These are phyloP conservation scores for Rosa lucieae DNA, from an alignment of 306 rosid genomes.

Conservation along the genomic window DNA sequence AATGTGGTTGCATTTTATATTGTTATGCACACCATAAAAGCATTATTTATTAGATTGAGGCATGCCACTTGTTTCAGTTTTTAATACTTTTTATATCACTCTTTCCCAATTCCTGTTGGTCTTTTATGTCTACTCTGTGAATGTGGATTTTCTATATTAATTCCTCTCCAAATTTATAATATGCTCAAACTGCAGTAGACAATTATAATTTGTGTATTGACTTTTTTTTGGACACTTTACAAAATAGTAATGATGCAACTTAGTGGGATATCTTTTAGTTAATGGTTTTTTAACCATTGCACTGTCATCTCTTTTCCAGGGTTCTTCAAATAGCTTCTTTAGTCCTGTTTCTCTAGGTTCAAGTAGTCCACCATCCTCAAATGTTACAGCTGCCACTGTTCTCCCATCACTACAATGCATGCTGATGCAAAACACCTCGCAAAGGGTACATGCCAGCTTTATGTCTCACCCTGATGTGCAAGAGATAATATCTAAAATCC, in stretches of 20 bases:
- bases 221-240: constrained; percentile 26
- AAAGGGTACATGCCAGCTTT: constrained; percentile 57
- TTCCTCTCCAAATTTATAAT: not conserved
- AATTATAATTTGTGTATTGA: not conserved
- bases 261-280: constrained; percentile 53
- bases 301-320: constrained; percentile 55
- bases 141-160: not conserved
- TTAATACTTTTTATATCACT: not conserved
- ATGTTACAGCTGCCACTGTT: constrained; percentile 42
- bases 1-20: not conserved
- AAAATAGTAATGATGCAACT: constrained; percentile 35
- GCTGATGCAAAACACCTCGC: constrained; percentile 76
- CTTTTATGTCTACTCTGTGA: not conserved
- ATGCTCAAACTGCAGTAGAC: not conserved
- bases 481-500: constrained; percentile 13
- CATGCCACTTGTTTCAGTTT: not conserved
- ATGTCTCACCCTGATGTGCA: not conserved
- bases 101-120: not conserved
- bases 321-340: constrained; percentile 50
- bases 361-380: constrained; percentile 50
- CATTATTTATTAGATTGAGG: not conserved
- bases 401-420: constrained; percentile 71
- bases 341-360: constrained; percentile 56
- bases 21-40: not conserved
- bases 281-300: constrained; percentile 57